Evolutionary conservation across 2,329 filamentous ascomycete species (phyloP).

Genomic region (Coniosporium tulheliwenetii): DNA sequence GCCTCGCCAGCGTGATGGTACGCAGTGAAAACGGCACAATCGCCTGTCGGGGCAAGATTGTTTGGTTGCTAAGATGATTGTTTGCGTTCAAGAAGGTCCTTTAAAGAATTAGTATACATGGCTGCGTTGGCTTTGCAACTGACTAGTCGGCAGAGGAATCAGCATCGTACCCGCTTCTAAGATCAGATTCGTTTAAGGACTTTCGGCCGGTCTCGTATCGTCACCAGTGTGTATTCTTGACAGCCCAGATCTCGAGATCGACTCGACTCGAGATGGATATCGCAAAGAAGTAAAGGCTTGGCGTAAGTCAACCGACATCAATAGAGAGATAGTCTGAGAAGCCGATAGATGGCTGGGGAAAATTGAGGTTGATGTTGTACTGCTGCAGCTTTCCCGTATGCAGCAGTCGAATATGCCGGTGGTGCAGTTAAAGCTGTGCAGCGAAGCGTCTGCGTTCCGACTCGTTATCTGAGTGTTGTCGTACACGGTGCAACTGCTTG

Average conservation of each 20-base stretch:
- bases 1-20: constrained; percentile 23
- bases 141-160: constrained; percentile 3
- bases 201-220: constrained; percentile 28
- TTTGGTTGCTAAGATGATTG: neutral
- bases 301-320: constrained; percentile 46
- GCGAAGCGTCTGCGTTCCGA: too few species aligned
- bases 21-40: constrained; percentile 8
- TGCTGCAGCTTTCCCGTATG: too few species aligned
- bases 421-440: too few species aligned
- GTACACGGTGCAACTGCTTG: too few species aligned
- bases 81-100: too few species aligned
- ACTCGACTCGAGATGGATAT: constrained; percentile 39
- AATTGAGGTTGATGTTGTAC: too few species aligned
- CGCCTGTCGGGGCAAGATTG: constrained; percentile 7
- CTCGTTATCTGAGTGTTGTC: too few species aligned
- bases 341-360: too few species aligned
- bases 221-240: constrained; percentile 41
- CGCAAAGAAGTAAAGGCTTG: constrained; percentile 36
- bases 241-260: constrained; percentile 40
- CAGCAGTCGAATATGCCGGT: too few species aligned
- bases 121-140: neutral
- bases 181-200: constrained; percentile 1
- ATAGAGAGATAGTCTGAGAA: constrained; percentile 7
- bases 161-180: too few species aligned
- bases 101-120: neutral